Conservation (phyloP, 1,284 basidiomycete genomes). For the Sparassis latifolia region DNA sequence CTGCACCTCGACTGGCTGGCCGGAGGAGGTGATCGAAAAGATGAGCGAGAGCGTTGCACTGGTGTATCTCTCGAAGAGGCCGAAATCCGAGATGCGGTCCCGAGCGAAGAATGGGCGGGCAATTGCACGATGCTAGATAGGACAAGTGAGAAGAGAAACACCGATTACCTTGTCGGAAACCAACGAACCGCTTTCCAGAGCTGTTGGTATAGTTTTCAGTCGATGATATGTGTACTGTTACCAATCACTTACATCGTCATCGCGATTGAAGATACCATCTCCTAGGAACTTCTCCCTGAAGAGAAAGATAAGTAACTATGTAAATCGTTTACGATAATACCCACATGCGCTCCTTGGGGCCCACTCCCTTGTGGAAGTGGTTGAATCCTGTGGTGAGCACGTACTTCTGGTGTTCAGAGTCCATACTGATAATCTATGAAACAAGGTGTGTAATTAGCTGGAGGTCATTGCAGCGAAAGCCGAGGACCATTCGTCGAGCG, state of each 20-base stretch:
- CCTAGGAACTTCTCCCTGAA: conserved; percentile 61
- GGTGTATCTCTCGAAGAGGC: conserved; percentile 55
- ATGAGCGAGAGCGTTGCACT: conserved; percentile 44
- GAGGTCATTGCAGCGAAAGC: too few relatives aligned
- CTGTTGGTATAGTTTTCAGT: conserved; percentile 22
- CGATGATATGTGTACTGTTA: conserved; percentile 2
- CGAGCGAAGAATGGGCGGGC: conserved; percentile 70
- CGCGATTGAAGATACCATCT: conserved; percentile 68
- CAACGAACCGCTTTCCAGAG: conserved; percentile 38
- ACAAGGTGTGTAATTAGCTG: not conserved
- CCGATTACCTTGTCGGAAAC: not conserved
- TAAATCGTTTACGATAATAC: conserved; percentile 15
- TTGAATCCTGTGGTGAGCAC: conserved; percentile 61
- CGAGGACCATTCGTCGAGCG: too few relatives aligned
- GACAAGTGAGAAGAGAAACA: not conserved
- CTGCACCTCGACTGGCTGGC: conserved; percentile 50
- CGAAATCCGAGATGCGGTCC: conserved; percentile 64
- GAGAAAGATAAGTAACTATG: not conserved
- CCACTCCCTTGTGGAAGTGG: conserved; percentile 55
- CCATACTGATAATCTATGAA: conserved; percentile 61
- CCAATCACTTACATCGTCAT: conserved; percentile 46
- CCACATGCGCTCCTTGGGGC: conserved; percentile 59
- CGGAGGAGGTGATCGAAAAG: conserved; percentile 28
- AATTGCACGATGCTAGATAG: conserved; percentile 51
- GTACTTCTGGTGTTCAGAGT: conserved; percentile 61